Evolutionary conservation across 345 rosid species (phyloP).

Genomic region (Euphorbia peplus): DNA sequence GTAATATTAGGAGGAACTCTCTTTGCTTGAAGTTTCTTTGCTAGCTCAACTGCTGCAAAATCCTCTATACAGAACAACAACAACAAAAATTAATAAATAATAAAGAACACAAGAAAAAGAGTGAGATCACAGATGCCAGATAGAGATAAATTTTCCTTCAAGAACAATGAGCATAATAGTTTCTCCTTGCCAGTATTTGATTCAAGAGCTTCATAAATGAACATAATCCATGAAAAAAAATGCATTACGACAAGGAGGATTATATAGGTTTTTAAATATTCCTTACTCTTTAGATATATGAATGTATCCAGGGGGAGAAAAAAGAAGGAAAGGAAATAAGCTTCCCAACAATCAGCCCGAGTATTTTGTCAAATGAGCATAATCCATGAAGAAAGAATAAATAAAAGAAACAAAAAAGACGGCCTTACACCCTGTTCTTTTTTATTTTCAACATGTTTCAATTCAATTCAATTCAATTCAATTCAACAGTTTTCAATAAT

Average conservation of each 20-base stretch:
- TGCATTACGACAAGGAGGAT: neutral
- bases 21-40: slow-evolving; percentile 69
- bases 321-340: neutral
- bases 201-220: slow-evolving; percentile 1
- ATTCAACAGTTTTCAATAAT: too few relatives aligned
- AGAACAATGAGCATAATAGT: neutral
- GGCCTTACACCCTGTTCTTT: too few relatives aligned
- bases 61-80: slow-evolving; percentile 46
- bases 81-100: too few relatives aligned
- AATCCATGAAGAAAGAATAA: too few relatives aligned
- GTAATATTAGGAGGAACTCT: slow-evolving; percentile 43
- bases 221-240: neutral
- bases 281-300: too few relatives aligned
- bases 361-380: neutral
- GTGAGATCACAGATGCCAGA: neutral
- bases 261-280: neutral
- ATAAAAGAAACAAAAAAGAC: too few relatives aligned
- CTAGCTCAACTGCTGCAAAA: slow-evolving; percentile 62
- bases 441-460: too few relatives aligned
- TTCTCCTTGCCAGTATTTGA: neutral
- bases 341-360: neutral
- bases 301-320: too few relatives aligned
- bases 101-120: neutral
- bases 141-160: neutral
- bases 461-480: too few relatives aligned